These are phyloP conservation scores for Monilinia polystroma DNA, from an alignment of 2,329 filamentous ascomycete genomes.

Conservation along the genomic window DNA sequence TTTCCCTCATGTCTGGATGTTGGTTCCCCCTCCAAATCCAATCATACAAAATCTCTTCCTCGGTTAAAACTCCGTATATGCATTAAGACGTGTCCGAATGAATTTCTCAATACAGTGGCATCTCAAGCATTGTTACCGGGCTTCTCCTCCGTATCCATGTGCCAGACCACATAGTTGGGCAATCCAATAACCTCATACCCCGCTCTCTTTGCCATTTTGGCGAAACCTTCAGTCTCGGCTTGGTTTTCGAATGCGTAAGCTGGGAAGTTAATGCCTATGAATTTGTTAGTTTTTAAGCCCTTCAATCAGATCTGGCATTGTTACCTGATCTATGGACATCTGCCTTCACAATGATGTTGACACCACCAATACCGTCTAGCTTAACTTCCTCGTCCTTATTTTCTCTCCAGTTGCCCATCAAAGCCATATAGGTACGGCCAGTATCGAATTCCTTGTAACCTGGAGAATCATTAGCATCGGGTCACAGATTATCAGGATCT, in stretches of 20 bases:
- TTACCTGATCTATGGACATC: constrained; percentile 92
- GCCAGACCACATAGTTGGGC: constrained; percentile 98
- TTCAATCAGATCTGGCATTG: constrained; percentile 33
- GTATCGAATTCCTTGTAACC: constrained; percentile 94
- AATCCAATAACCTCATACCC: constrained; percentile 90
- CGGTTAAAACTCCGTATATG: constrained; percentile 40
- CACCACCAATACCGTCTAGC: constrained; percentile 93
- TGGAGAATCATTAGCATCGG: constrained; percentile 41
- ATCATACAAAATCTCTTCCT: constrained; percentile 27
- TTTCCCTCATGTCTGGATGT: constrained; percentile 15
- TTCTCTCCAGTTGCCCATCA: constrained; percentile 86
- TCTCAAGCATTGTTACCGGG: constrained; percentile 61
- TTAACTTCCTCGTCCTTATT: constrained; percentile 91
- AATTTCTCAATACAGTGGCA: constrained; percentile 30
- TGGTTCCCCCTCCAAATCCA: constrained; percentile 29
- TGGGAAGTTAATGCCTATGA: constrained; percentile 90
- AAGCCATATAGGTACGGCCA: constrained; percentile 83
- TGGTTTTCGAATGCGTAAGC: constrained; percentile 97
- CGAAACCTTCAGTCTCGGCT: constrained; percentile 97
- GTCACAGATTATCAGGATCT: neutral
- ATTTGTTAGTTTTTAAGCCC: constrained; percentile 33
- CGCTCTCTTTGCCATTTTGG: constrained; percentile 96
- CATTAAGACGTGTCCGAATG: constrained; percentile 36
- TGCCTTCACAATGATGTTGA: constrained; percentile 96
- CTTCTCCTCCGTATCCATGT: constrained; percentile 96